Percentiles rank a stretch among this genome's conserved stretches.
Evolutionary conservation across 805 yeast species (phyloP).

Genomic region (Cyberlindnera japonica): DNA sequence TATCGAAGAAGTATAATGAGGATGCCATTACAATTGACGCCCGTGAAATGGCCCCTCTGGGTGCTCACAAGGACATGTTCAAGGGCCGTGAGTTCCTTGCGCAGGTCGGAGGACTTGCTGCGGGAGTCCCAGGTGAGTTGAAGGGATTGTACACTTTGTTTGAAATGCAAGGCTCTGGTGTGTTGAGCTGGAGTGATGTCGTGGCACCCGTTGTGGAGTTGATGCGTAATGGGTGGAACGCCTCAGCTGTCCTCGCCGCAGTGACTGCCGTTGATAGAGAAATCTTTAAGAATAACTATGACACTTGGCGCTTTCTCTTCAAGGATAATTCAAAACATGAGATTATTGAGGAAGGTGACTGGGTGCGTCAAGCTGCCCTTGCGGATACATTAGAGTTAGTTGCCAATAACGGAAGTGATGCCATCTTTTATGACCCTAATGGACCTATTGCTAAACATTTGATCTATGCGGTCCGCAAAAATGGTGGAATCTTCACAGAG

Average conservation of each 20-base stretch:
- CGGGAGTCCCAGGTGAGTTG: conserved; percentile 88
- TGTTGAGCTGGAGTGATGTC: conserved; percentile 65
- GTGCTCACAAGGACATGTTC: conserved; percentile 64
- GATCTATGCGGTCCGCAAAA: conserved; percentile 42
- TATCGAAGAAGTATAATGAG: conserved; percentile 38
- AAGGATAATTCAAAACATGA: conserved; percentile 30
- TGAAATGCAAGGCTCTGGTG: conserved; percentile 64
- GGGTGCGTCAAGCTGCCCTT: conserved; percentile 51
- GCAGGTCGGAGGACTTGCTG: conserved; percentile 80
- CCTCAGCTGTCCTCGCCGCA: conserved; percentile 40
- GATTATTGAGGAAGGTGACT: conserved; percentile 54
- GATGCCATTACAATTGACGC: conserved; percentile 71
- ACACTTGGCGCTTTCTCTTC: conserved; percentile 57
- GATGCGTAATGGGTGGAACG: conserved; percentile 62
- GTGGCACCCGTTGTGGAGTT: conserved; percentile 70
- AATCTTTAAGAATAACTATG: conserved; percentile 29
- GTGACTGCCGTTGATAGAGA: conserved; percentile 39
- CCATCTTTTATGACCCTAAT: conserved; percentile 76
- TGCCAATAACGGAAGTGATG: conserved; percentile 75
- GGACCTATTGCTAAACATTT: conserved; percentile 68
- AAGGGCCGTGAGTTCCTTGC: conserved; percentile 44
- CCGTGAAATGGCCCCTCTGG: conserved; percentile 79
- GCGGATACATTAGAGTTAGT: conserved; percentile 66
- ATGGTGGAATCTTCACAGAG: conserved; percentile 64
- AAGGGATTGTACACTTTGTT: conserved; percentile 71